Percentiles rank a stretch among this genome's conserved stretches.
Evolutionary conservation across 1,284 basidiomycete species (phyloP).

Genomic region (Chiua sp.): DNA sequence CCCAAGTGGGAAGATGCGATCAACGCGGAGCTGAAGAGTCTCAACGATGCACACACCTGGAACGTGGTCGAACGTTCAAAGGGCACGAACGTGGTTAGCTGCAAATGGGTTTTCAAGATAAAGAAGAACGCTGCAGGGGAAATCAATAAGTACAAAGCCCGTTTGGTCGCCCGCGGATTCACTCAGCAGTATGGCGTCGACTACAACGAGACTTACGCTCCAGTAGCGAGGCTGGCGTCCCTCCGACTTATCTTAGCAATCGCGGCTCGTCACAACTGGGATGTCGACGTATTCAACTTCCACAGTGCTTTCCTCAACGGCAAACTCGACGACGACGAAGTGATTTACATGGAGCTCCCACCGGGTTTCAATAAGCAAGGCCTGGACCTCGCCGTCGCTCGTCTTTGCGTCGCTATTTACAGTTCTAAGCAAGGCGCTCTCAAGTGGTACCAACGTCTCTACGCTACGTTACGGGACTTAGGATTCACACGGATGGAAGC

Average conservation of each 20-base stretch:
- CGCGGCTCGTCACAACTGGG: not conserved
- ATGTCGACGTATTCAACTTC: not conserved
- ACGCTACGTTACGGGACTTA: too few relatives aligned
- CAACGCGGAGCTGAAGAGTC: not conserved
- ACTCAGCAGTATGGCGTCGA: not conserved
- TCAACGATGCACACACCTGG: too few relatives aligned
- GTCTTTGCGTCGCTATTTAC: not conserved
- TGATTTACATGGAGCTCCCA: not conserved
- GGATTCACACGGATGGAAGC: too few relatives aligned
- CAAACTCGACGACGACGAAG: not conserved
- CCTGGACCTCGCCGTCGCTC: not conserved
- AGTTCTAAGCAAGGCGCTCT: constrained; percentile 1
- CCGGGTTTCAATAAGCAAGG: not conserved
- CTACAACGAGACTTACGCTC: constrained; percentile 2
- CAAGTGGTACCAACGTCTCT: constrained; percentile 1
- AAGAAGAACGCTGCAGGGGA: not conserved
- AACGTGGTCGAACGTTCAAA: too few relatives aligned
- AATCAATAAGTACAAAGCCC: constrained; percentile 1
- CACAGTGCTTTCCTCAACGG: not conserved
- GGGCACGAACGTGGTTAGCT: too few relatives aligned
- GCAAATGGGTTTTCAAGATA: not conserved
- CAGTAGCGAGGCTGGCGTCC: not conserved
- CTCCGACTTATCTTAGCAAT: not conserved
- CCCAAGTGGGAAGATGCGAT: not conserved
- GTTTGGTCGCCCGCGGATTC: not conserved